Conservation (phyloP, 768 basidiomycete genomes). For the Pleurotus citrinopileatus region DNA sequence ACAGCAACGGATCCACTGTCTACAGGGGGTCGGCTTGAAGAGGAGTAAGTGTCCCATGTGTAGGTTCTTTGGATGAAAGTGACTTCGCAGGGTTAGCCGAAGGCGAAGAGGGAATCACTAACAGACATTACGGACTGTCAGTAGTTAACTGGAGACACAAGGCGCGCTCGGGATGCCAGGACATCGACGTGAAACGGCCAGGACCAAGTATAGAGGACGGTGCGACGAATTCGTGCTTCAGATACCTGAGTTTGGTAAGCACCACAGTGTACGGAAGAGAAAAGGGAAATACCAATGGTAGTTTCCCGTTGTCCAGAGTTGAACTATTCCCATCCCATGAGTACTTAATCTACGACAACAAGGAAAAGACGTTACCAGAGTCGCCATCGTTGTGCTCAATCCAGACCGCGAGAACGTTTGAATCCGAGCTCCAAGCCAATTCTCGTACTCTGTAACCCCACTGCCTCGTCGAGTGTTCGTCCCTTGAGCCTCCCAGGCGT, state of each 20-base stretch:
- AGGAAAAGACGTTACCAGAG: conserved; percentile 50
- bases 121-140: conserved; percentile 39
- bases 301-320: conserved; percentile 92
- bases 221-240: conserved; percentile 83
- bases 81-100: conserved; percentile 29
- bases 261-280: not conserved
- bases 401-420: conserved; percentile 84
- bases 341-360: not conserved
- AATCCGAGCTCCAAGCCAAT: conserved; percentile 86
- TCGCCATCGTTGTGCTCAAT: conserved; percentile 67
- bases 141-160: conserved; percentile 66
- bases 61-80: conserved; percentile 60
- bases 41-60: conserved; percentile 76
- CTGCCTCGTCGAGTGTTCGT: conserved; percentile 27
- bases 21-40: conserved; percentile 53
- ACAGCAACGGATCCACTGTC: conserved; percentile 89
- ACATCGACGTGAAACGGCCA: conserved; percentile 65
- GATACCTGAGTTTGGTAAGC: conserved; percentile 55
- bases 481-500: conserved; percentile 28
- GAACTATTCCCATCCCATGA: conserved; percentile 47
- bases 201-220: conserved; percentile 28
- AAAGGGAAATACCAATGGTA: conserved; percentile 73
- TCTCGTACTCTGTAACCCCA: conserved; percentile 78
- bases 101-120: not conserved
- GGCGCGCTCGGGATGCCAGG: conserved; percentile 87